Conservation (phyloP, 2,329 filamentous ascomycete genomes). For the Sporothrix pseudoabietina region DNA sequence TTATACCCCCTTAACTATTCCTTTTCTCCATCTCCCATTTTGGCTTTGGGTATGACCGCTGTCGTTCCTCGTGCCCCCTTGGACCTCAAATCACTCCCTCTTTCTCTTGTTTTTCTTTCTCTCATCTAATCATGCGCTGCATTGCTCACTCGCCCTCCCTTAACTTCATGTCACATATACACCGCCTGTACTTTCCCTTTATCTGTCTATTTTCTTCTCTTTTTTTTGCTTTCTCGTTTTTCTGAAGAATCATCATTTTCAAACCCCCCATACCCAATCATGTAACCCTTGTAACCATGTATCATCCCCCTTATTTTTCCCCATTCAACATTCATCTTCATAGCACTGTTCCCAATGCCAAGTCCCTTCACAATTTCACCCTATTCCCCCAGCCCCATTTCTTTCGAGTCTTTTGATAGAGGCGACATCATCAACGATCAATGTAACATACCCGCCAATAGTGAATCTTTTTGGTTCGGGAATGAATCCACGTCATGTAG, state of each 20-base stretch:
- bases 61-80: background rate
- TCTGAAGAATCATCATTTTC: background rate
- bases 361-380: background rate
- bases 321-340: background rate
- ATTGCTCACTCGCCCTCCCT: background rate
- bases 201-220: background rate
- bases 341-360: background rate
- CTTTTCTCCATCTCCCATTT: background rate
- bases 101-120: background rate
- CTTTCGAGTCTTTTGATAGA: constrained; percentile 32
- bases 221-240: background rate
- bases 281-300: constrained; percentile 25
- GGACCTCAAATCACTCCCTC: background rate
- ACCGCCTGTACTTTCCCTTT: constrained; percentile 23
- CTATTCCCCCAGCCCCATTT: constrained; percentile 6
- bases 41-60: constrained; percentile 3
- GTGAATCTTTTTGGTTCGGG: constrained; percentile 29
- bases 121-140: background rate
- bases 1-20: background rate
- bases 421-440: constrained; percentile 34
- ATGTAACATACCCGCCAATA: constrained; percentile 36
- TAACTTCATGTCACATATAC: constrained; percentile 31
- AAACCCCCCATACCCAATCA: constrained; percentile 17
- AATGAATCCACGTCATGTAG: constrained; percentile 38
- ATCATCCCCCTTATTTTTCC: constrained; percentile 8